phyloP scores from a whole-genome alignment of 1,284 basidiomycete species.

The Leccinum angustisporum region DNA sequence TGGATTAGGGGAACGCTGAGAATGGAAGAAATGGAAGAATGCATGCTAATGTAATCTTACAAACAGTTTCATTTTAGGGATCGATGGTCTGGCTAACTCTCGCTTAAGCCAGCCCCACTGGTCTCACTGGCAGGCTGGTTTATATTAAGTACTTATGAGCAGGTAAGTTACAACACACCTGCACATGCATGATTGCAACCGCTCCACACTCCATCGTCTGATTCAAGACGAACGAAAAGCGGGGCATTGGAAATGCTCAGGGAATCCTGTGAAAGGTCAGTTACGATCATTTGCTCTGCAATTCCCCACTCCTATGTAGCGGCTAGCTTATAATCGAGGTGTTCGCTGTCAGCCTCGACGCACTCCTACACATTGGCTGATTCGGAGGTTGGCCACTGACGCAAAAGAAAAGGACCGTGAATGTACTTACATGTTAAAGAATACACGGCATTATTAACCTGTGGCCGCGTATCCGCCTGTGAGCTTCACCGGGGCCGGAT shows the following conservation, averaged over 20 bases:
- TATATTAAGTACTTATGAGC: not conserved
- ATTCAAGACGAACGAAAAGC: not conserved
- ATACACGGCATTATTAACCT: not conserved
- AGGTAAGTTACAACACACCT: not conserved
- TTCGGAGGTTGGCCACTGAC: not conserved
- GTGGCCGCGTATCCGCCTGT: not conserved
- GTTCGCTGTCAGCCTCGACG: not conserved
- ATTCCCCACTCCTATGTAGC: not conserved
- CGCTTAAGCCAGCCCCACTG: too few species aligned
- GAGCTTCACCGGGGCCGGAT: not conserved
- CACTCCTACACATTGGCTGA: not conserved
- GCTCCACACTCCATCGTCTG: not conserved
- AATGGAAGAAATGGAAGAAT: not conserved
- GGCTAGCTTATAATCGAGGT: not conserved
- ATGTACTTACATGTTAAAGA: not conserved
- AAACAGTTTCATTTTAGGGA: too few species aligned
- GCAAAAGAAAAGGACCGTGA: not conserved
- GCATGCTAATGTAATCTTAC: too few species aligned
- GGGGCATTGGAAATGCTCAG: not conserved
- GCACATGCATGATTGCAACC: not conserved
- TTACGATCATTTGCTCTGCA: not conserved
- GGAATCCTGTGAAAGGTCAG: not conserved
- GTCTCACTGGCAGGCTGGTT: too few species aligned
- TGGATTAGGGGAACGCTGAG: not conserved
- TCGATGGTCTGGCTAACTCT: too few species aligned